A percentile compares a stretch with the other conserved stretches of the same genome.
Evolutionary conservation across 805 yeast species (phyloP).

Genomic region (Metschnikowia gruessii): DNA sequence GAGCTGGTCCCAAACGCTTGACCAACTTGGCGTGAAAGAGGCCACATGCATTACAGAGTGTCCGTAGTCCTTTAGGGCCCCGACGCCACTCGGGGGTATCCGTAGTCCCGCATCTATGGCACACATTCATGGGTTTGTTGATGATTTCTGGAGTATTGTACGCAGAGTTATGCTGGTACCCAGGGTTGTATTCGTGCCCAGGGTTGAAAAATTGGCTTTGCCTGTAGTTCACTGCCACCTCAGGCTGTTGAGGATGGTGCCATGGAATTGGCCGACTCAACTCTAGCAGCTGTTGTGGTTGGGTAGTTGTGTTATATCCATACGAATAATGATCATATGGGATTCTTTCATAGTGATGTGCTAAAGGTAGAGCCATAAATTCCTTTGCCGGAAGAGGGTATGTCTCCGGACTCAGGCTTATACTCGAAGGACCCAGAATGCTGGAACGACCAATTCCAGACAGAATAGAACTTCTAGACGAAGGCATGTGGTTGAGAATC

Average conservation of each 20-base stretch:
- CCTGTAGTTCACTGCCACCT: neutral
- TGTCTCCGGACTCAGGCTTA: slow-evolving; percentile 2
- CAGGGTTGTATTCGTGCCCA: slow-evolving; percentile 3
- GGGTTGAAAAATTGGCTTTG: neutral
- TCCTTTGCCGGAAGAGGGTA: neutral
- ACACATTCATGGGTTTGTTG: slow-evolving; percentile 31
- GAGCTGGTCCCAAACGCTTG: slow-evolving; percentile 29
- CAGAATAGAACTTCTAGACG: neutral
- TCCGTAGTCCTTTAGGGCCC: slow-evolving; percentile 46
- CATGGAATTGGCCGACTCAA: neutral
- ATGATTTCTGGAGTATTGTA: slow-evolving; percentile 17
- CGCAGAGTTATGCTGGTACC: slow-evolving; percentile 1
- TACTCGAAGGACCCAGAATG: slow-evolving; percentile 4
- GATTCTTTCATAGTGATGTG: neutral
- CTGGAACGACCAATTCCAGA: neutral
- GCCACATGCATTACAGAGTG: slow-evolving; percentile 44
- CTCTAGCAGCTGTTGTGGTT: neutral
- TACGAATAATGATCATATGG: neutral
- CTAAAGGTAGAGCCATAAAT: neutral
- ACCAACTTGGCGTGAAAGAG: slow-evolving; percentile 42
- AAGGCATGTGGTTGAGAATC: neutral
- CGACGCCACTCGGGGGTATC: slow-evolving; percentile 47
- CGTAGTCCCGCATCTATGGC: slow-evolving; percentile 46
- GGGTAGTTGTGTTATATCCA: neutral
- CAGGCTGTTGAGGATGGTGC: slow-evolving; percentile 1